phyloP scores from a whole-genome alignment of 352 stramenopile genomes.

The Phytophthora chlamydospora region DNA sequence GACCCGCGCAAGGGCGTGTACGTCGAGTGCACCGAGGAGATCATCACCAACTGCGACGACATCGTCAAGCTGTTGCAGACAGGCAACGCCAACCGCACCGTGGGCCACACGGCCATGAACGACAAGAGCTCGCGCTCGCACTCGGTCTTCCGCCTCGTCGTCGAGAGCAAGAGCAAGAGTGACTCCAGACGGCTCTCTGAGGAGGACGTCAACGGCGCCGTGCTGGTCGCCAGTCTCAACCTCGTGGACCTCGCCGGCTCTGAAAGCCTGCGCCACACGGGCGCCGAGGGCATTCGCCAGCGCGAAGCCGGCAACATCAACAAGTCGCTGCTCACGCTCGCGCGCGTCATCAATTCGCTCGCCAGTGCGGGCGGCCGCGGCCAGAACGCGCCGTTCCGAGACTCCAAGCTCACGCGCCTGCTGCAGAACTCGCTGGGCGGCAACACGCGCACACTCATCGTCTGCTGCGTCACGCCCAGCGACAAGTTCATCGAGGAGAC shows the following conservation, averaged over 20 bases:
- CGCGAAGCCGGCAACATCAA: slow-evolving; percentile 98
- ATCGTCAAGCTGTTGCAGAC: slow-evolving; percentile 63
- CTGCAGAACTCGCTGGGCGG: slow-evolving; percentile 92
- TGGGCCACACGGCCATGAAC: slow-evolving; percentile 84
- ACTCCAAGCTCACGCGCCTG: slow-evolving; percentile 92
- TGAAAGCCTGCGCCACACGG: slow-evolving; percentile 96
- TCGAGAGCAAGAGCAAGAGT: slow-evolving; percentile 81
- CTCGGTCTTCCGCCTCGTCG: slow-evolving; percentile 82
- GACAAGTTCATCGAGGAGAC: slow-evolving; percentile 84
- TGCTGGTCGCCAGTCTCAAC: slow-evolving; percentile 95
- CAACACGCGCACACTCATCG: slow-evolving; percentile 92
- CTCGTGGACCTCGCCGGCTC: slow-evolving; percentile 98
- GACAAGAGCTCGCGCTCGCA: slow-evolving; percentile 81
- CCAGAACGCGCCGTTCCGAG: slow-evolving; percentile 81
- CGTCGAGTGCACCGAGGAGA: slow-evolving; percentile 95
- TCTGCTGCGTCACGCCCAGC: slow-evolving; percentile 84
- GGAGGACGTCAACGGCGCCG: slow-evolving; percentile 75
- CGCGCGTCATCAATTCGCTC: slow-evolving; percentile 93
- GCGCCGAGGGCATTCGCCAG: slow-evolving; percentile 93
- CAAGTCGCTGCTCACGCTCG: slow-evolving; percentile 95
- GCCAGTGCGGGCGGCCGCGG: slow-evolving; percentile 36
- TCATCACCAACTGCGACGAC: slow-evolving; percentile 86
- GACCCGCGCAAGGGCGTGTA: slow-evolving; percentile 96
- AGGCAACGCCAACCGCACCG: slow-evolving; percentile 72
- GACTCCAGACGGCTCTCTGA: slow-evolving; percentile 56